Conservation (phyloP, 75 land plant genomes). For the Larix kaempferi region DNA sequence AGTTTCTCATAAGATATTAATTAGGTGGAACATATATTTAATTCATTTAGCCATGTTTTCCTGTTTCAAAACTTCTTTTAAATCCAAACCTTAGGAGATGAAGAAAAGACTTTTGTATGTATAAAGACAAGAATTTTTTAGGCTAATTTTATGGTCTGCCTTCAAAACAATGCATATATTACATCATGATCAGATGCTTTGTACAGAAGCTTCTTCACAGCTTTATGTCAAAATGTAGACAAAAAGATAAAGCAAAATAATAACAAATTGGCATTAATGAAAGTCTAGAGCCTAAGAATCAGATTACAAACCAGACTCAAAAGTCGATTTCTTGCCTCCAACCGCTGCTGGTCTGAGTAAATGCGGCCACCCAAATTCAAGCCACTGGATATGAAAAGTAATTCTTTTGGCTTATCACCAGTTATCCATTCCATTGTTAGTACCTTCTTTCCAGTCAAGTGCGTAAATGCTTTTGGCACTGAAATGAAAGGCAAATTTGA, state of each 20-base stretch:
- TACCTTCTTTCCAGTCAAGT: conserved; percentile 64
- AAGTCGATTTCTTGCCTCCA: conserved; percentile 63
- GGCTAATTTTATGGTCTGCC: background rate
- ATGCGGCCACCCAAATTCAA: conserved; percentile 8
- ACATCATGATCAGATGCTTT: background rate
- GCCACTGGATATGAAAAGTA: conserved; percentile 39
- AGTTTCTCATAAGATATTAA: background rate
- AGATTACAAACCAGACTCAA: conserved; percentile 68
- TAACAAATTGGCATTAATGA: background rate
- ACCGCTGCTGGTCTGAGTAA: conserved; percentile 25
- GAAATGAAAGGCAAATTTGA: conserved; percentile 52
- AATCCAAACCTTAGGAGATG: background rate
- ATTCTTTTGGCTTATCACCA: conserved; percentile 79
- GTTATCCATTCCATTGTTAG: conserved; percentile 94
- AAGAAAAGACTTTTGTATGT: background rate
- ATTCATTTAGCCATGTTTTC: background rate
- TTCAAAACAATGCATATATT: background rate
- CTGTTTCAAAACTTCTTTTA: background rate
- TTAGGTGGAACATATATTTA: background rate
- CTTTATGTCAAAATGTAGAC: background rate
- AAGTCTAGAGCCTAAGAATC: background rate
- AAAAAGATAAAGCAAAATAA: background rate
- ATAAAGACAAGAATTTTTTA: background rate
- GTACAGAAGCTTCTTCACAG: background rate
- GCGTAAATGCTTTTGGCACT: conserved; percentile 64